phyloP scores from a whole-genome alignment of 2,329 filamentous ascomycete genomes.

The Ascochyta rabiei region DNA sequence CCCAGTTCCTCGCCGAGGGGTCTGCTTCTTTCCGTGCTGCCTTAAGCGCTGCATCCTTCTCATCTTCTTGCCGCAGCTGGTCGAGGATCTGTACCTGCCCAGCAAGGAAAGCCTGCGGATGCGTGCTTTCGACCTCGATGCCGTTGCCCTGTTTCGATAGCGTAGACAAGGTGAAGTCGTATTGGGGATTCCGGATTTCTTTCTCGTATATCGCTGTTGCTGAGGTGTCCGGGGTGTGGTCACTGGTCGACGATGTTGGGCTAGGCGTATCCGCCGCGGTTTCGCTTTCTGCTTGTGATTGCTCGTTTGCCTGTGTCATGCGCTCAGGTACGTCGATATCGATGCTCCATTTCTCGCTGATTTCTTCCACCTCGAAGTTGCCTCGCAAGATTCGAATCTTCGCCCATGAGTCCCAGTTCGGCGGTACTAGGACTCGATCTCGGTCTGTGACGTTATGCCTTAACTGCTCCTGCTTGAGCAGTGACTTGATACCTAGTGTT shows the following conservation, averaged over 20 bases:
- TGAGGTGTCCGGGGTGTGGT: conserved; percentile 46
- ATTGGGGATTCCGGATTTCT: conserved; percentile 76
- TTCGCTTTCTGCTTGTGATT: conserved; percentile 20
- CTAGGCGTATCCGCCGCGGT: conserved; percentile 19
- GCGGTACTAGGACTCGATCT: conserved; percentile 91
- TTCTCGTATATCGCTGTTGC: conserved; percentile 78
- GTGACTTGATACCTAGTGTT: conserved; percentile 82
- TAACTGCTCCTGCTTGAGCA: conserved; percentile 60
- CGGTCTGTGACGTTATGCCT: conserved; percentile 84
- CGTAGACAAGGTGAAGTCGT: conserved; percentile 49
- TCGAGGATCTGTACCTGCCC: conserved; percentile 80
- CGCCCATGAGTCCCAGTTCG: conserved; percentile 98
- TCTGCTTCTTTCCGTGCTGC: conserved; percentile 45
- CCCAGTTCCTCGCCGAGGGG: conserved; percentile 27
- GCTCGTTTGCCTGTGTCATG: conserved; percentile 31
- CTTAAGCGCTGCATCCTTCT: conserved; percentile 57
- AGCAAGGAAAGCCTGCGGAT: conserved; percentile 78
- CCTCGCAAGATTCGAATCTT: conserved; percentile 93
- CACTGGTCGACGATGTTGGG: conserved; percentile 7
- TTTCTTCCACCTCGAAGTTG: conserved; percentile 86
- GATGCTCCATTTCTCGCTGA: conserved; percentile 84
- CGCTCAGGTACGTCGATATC: conserved; percentile 67
- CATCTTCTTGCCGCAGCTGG: conserved; percentile 63
- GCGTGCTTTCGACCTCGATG: conserved; percentile 70
- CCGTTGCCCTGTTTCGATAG: conserved; percentile 53